Conservation (phyloP, 495 filamentous ascomycete species). For the Daldinia concentrica region DNA sequence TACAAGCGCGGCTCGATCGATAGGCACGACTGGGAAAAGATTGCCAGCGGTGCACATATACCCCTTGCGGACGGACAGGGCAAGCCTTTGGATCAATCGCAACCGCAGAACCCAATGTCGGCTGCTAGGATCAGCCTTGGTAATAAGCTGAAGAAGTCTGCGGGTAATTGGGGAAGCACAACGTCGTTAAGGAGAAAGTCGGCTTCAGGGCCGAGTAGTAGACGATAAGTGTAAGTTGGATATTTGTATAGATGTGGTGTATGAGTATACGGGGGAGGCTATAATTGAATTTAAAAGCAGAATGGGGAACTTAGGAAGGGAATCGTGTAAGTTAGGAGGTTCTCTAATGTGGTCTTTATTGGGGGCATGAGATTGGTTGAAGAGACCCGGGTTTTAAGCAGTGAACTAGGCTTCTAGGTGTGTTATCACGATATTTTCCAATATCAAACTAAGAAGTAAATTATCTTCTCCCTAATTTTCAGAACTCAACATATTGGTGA, state of each 20-base stretch:
- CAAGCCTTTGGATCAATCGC: constrained; percentile 31
- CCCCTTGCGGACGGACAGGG: constrained; percentile 38
- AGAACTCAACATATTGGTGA: neutral
- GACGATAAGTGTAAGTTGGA: constrained; percentile 4
- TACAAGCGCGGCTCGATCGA: constrained; percentile 42
- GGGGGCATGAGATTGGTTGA: neutral
- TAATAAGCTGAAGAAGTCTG: constrained; percentile 55
- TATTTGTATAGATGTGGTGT: constrained; percentile 1
- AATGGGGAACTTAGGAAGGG: neutral
- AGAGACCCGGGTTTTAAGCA: neutral
- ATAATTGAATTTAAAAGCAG: neutral
- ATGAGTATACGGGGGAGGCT: neutral
- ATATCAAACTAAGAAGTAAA: neutral
- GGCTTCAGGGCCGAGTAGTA: constrained; percentile 10
- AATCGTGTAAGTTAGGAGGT: too few relatives aligned
- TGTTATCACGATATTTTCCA: neutral
- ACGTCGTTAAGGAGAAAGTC: constrained; percentile 39
- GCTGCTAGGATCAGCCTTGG: constrained; percentile 57
- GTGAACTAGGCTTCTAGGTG: neutral
- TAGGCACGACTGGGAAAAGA: constrained; percentile 50
- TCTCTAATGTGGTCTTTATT: neutral
- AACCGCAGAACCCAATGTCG: constrained; percentile 50
- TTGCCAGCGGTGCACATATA: constrained; percentile 39
- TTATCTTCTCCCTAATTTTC: neutral
- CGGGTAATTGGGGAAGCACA: constrained; percentile 47